phyloP scores from a whole-genome alignment of 345 rosid genomes.

The Heritiera littoralis region DNA sequence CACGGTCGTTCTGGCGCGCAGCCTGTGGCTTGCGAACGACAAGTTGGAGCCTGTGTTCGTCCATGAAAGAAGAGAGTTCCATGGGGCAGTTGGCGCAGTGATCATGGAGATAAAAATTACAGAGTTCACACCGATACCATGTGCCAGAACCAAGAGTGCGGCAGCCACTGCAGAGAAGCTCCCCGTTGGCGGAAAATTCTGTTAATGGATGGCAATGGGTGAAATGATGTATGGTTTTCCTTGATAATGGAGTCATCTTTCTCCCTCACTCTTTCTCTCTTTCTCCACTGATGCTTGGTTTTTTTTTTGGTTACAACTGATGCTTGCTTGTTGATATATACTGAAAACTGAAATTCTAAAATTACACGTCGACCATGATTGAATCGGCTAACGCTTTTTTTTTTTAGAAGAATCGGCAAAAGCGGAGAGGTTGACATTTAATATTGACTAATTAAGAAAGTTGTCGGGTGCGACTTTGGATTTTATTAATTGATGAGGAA shows the following conservation, averaged over 20 bases:
- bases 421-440: not conserved
- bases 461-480: too few species aligned
- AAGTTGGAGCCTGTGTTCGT: not conserved
- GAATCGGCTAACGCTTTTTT: not conserved
- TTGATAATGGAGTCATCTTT: not conserved
- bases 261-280: not conserved
- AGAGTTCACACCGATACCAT: not conserved
- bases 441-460: too few species aligned
- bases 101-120: not conserved
- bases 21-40: not conserved
- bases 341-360: not conserved
- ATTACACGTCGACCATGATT: not conserved
- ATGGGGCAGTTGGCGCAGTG: not conserved
- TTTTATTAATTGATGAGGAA: too few species aligned
- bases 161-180: not conserved
- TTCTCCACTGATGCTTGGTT: too few species aligned
- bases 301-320: not conserved
- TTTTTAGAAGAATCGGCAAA: too few species aligned
- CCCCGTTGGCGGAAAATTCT: not conserved
- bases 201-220: not conserved
- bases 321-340: not conserved
- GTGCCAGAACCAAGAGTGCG: not conserved
- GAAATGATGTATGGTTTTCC: not conserved
- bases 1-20: not conserved
- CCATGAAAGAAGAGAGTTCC: not conserved